Base-by-base conservation (phyloP, 1,139 yeast species). In the Geotrichum reessii region DNA sequence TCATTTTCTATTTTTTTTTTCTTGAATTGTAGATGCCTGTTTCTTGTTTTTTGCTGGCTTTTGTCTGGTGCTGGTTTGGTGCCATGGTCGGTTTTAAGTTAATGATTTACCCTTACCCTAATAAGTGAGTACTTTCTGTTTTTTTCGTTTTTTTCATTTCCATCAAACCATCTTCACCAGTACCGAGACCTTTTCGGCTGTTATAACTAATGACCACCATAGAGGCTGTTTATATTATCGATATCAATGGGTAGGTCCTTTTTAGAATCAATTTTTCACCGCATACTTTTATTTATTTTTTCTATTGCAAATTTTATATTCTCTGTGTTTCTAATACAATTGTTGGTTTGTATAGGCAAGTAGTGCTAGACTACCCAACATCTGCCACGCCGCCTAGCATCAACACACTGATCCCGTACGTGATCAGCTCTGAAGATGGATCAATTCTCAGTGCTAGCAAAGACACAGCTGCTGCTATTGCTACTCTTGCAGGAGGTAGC, bases 171-270 rank as follows among this genome's bases (percentile, higher is more conserved):
- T 33, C 40, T 22, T 19, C 40, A 5, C 22, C 47, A 46, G 28
- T 12, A 42, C 50, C 21, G 17, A 12, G 21, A 28, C 11, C 33
- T 21, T 40, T 46, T 27, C 22, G 31, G 27, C 31, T 48, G 25
- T 25, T 9, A 52, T 14, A 21, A 27, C 44, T 50, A 55, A 76
- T 77, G 81, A 75, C 78, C 37, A 66, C 77, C 50, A 73, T 80
- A 50, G 87, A 85, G 64, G 89, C 89, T 9, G 75, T 87, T 24
- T 86, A 84, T 68, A 81, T 87, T 28, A 74, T 87, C 3, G 90
- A 86, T 69, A 75, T 76, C 50, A 77, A 78, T 60, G 81, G 80
- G 75, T 76, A 67, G 54, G 77, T 69, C 7, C 7, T n/a, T 12
- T 4, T 17, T 14, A 37, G n/a, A n/a, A n/a, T n/a, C n/a, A n/a